Base-by-base conservation (phyloP, 805 yeast genomes). In the Starmerella vaccinii region DNA sequence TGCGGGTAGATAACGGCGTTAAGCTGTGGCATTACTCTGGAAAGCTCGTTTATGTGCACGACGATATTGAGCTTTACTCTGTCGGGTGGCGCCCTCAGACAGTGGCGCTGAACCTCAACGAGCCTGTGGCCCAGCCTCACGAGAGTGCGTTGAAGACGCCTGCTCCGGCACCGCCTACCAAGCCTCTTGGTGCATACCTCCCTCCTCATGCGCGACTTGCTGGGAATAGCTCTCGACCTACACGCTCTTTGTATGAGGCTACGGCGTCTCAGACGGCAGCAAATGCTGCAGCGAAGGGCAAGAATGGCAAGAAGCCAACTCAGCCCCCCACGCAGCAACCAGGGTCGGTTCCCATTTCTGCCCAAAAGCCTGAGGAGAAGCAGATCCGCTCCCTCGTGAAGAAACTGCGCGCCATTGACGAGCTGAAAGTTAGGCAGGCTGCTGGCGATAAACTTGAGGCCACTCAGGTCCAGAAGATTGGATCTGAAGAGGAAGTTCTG, bases 21-120 rank as follows among this genome's bases (percentile, higher is more conserved):
- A 85, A 86, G 68, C 74, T 92, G 61, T 92, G 97, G 96, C 94
- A 92, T 67, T 87, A 81, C 49, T 73, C 80, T 53, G 98, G 98
- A 45, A 77, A 81, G 59, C 75, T 92, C 57, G 74, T 86, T 49
- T 94, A 76, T 68, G 75, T 77, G 59, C 80, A 79, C 61, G 95
- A 88, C 57, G 87, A 80, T 67, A 77, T 75, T 49, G 98, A 92
- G 71, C 77, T 92, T 55, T 77, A 78, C 62, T 70, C 82, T 37
- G 89, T 84, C 47, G 78, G 78, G 45, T 94, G 98, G 98, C 79
- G 88, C 66, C 87, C 86, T 10, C 80, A 75, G 60, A 71, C 71
- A 42, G 35, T 30, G 13, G 86, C 81, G 72, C 68, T 76, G 67
- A 44, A 62, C 71, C 57, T 68, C 35, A 40, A 57, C 38, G 59